These are phyloP conservation scores for Phoma sp. DNA, from an alignment of 2,329 filamentous ascomycete genomes.

Conservation along the genomic window DNA sequence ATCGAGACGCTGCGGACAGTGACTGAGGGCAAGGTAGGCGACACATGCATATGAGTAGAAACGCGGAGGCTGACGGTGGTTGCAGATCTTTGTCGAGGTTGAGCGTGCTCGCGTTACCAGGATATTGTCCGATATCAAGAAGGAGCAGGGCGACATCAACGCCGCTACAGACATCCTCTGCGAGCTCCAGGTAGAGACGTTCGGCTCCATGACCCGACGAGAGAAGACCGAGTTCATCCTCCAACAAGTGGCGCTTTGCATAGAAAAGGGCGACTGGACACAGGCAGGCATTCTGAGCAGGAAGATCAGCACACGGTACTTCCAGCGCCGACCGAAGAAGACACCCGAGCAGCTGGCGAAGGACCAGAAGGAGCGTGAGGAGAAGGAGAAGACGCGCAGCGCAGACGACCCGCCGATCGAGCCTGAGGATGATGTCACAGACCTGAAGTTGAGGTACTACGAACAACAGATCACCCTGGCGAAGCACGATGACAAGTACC, in stretches of 20 bases:
- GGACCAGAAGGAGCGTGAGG: conserved; percentile 81
- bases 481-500: conserved; percentile 96
- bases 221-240: conserved; percentile 99
- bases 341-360: conserved; percentile 87
- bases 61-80: conserved; percentile 24
- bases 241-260: conserved; percentile 91
- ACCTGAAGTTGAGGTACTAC: conserved; percentile 94
- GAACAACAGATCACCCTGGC: conserved; percentile 95
- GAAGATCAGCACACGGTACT: conserved; percentile 96
- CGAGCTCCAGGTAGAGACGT: conserved; percentile 98
- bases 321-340: conserved; percentile 89
- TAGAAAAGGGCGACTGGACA: conserved; percentile 94
- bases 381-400: conserved; percentile 81
- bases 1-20: conserved; percentile 96
- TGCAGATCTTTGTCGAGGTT: conserved; percentile 94
- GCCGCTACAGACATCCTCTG: conserved; percentile 91
- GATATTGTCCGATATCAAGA: conserved; percentile 97
- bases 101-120: conserved; percentile 94
- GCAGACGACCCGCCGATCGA: conserved; percentile 79
- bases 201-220: conserved; percentile 94
- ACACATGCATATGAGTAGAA: not conserved
- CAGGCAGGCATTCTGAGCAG: conserved; percentile 91
- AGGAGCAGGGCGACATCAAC: conserved; percentile 88
- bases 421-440: conserved; percentile 87
- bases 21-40: conserved; percentile 88